Percentiles rank a stretch among this genome's conserved stretches.
phyloP scores from a whole-genome alignment of 1,139 yeast genomes.

The Yamadazyma siamensis region DNA sequence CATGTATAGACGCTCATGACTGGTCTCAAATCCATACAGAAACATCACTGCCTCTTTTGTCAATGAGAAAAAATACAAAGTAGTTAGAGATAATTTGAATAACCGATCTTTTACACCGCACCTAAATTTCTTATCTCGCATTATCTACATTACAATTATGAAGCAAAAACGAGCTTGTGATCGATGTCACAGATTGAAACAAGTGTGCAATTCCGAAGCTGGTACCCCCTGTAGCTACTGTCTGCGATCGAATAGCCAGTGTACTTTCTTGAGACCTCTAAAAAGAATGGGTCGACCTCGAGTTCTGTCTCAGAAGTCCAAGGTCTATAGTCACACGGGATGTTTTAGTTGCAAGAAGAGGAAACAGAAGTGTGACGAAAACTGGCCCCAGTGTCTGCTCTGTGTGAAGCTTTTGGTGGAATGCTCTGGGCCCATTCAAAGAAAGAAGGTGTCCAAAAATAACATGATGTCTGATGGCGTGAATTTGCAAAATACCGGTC shows the following conservation, averaged over 20 bases:
- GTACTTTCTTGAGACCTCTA: constrained; percentile 12
- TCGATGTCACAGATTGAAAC: constrained; percentile 16
- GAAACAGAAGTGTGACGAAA: constrained; percentile 63
- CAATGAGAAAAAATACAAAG: constrained; percentile 15
- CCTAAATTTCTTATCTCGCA: too few species aligned
- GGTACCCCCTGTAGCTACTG: constrained; percentile 15
- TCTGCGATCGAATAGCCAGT: constrained; percentile 3
- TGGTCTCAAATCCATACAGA: constrained; percentile 13
- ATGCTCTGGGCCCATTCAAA: constrained; percentile 23
- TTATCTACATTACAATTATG: neutral
- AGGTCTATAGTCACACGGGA: constrained; percentile 42
- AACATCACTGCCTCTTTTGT: constrained; percentile 16
- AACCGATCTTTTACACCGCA: too few species aligned
- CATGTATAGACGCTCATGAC: constrained; percentile 21
- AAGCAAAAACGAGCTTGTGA: constrained; percentile 14
- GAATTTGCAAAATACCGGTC: too few species aligned
- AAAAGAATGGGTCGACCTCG: constrained; percentile 16
- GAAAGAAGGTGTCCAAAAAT: too few species aligned
- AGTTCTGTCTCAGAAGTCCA: constrained; percentile 1
- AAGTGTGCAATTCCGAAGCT: constrained; percentile 9
- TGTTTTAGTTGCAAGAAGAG: constrained; percentile 60
- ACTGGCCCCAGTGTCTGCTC: constrained; percentile 50
- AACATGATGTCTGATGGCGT: too few species aligned
- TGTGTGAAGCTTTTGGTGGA: constrained; percentile 44
- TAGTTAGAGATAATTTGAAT: neutral